Percentiles rank a stretch among this genome's conserved stretches.
These are phyloP conservation scores for Mucor circinelloides DNA, from an alignment of 371 early-diverging fungal species.

Conservation along the genomic window DNA sequence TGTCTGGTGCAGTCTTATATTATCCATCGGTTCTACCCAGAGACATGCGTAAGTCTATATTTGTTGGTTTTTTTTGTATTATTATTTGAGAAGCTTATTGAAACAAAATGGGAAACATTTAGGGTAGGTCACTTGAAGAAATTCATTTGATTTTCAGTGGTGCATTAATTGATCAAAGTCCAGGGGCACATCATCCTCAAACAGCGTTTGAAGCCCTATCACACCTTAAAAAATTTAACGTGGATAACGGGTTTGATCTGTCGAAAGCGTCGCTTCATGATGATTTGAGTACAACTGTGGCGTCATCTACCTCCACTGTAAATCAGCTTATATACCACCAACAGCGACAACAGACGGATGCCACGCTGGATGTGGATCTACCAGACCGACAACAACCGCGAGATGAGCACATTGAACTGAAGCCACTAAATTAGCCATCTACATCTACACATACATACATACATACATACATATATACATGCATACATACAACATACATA, in stretches of 20 bases:
- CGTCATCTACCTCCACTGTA: not conserved
- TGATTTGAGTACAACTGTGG: not conserved
- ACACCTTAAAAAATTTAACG: constrained; percentile 24
- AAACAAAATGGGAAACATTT: not conserved
- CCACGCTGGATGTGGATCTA: not conserved
- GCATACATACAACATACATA: not conserved
- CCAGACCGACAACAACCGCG: not conserved
- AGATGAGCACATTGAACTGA: not conserved
- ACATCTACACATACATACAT: not conserved
- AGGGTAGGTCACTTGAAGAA: constrained; percentile 48
- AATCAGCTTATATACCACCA: not conserved
- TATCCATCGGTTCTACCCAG: constrained; percentile 76
- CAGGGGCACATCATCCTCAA: constrained; percentile 51
- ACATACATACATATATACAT: not conserved
- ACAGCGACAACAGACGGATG: not conserved
- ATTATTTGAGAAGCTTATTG: not conserved
- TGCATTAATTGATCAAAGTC: constrained; percentile 41
- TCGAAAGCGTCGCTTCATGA: not conserved
- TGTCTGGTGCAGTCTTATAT: constrained; percentile 56
- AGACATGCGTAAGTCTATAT: constrained; percentile 49
- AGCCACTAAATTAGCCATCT: not conserved
- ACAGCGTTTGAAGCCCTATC: constrained; percentile 47
- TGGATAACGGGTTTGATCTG: not conserved
- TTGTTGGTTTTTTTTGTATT: constrained; percentile 22
- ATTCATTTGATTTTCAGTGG: constrained; percentile 54